These are phyloP conservation scores for Diaporthe velutina DNA, from an alignment of 2,329 filamentous ascomycete genomes.

Conservation along the genomic window DNA sequence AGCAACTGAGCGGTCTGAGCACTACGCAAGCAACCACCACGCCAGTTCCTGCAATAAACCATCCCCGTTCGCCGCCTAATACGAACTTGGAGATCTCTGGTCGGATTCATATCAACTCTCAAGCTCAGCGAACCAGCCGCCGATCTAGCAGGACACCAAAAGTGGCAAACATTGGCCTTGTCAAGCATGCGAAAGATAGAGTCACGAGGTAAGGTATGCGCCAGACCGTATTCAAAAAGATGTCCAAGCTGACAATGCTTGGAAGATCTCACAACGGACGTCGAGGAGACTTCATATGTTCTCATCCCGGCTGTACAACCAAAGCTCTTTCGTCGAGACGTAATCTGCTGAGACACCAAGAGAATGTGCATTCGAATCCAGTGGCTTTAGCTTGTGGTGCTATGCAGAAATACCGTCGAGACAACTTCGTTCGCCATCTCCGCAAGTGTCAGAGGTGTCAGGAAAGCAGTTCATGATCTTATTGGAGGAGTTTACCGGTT, in stretches of 20 bases:
- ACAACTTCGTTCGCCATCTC: slow-evolving; percentile 1
- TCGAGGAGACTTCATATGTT: background rate
- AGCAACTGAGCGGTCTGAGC: background rate
- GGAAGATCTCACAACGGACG: background rate
- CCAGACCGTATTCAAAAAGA: background rate
- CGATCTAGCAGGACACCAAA: background rate
- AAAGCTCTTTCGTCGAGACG: background rate
- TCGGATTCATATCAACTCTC: background rate
- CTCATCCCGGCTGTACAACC: background rate
- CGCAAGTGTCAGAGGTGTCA: background rate
- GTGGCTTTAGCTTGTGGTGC: background rate
- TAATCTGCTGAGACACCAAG: background rate
- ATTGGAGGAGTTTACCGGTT: background rate
- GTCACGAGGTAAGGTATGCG: background rate
- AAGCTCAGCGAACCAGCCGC: background rate
- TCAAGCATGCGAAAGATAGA: background rate
- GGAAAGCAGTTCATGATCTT: background rate
- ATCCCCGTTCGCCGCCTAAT: background rate
- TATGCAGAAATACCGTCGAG: background rate
- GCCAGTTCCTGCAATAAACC: background rate
- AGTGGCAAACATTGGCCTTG: background rate
- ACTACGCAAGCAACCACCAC: background rate
- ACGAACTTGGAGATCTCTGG: background rate
- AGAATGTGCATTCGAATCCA: background rate
- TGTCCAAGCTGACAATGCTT: background rate